These are phyloP conservation scores for Xylariales sp. DNA, from an alignment of 2,329 filamentous ascomycete species.

Conservation along the genomic window DNA sequence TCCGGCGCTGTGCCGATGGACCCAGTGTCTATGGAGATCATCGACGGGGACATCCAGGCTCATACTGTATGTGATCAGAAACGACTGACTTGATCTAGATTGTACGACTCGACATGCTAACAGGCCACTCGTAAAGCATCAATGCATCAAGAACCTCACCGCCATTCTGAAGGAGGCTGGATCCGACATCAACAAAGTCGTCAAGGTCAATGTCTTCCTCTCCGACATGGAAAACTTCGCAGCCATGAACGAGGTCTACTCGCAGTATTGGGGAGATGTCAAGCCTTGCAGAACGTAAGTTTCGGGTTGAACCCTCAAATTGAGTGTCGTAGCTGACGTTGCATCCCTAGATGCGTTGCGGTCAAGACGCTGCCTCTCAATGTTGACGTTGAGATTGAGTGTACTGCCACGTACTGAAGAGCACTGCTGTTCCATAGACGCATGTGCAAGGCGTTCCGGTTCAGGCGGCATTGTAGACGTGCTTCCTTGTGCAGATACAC, in stretches of 20 bases:
- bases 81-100: background rate
- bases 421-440: too few species aligned
- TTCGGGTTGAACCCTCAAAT: too few species aligned
- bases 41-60: conserved; percentile 60
- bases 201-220: conserved; percentile 91
- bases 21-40: conserved; percentile 49
- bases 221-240: conserved; percentile 87
- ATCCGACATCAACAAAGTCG: conserved; percentile 70
- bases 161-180: conserved; percentile 80
- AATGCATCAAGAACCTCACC: conserved; percentile 70
- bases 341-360: conserved; percentile 16
- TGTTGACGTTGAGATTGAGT: conserved; percentile 21
- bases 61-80: conserved; percentile 45
- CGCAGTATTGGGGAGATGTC: conserved; percentile 51
- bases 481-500: too few species aligned
- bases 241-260: conserved; percentile 66
- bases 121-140: background rate
- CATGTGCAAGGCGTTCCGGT: too few species aligned
- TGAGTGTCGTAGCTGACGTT: too few species aligned
- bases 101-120: background rate
- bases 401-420: conserved; percentile 20
- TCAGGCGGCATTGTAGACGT: too few species aligned
- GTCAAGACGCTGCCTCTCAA: conserved; percentile 20
- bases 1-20: conserved; percentile 69
- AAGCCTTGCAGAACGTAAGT: conserved; percentile 41